These are phyloP conservation scores for Angophora floribunda DNA, from an alignment of 345 rosid genomes.

Conservation along the genomic window DNA sequence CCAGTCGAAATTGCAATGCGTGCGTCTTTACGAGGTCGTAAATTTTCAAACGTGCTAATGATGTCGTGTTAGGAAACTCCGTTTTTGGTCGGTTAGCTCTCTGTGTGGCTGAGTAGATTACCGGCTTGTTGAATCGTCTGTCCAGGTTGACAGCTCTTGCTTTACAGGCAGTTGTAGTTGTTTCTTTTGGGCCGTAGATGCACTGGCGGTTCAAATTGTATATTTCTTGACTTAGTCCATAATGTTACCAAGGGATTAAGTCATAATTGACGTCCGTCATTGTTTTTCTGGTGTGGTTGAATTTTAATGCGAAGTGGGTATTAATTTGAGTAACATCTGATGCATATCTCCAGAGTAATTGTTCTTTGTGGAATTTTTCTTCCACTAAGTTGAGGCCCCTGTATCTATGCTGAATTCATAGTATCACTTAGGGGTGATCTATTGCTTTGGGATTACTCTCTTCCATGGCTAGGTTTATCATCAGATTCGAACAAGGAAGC, in stretches of 20 bases:
- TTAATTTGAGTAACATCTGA: fast-evolving
- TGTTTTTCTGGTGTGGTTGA: neutral
- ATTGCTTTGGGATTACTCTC: neutral
- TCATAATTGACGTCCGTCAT: fast-evolving
- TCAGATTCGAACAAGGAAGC: neutral
- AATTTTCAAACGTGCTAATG: neutral
- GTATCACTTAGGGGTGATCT: neutral
- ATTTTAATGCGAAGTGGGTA: neutral
- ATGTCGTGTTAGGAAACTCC: neutral
- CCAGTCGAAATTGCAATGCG: neutral
- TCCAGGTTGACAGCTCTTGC: neutral
- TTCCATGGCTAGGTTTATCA: neutral
- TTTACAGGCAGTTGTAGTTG: neutral
- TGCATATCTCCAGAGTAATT: neutral
- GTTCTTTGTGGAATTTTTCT: neutral
- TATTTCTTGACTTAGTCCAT: neutral
- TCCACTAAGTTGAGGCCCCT: neutral
- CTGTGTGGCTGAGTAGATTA: neutral
- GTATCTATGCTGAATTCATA: neutral
- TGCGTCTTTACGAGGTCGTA: neutral
- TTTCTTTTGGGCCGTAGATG: neutral
- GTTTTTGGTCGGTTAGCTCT: neutral
- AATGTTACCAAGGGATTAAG: neutral
- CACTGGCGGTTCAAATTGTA: neutral
- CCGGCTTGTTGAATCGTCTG: neutral